These are phyloP conservation scores for Tephrocybe sp. DNA, from an alignment of 768 basidiomycete species.

Conservation along the genomic window DNA sequence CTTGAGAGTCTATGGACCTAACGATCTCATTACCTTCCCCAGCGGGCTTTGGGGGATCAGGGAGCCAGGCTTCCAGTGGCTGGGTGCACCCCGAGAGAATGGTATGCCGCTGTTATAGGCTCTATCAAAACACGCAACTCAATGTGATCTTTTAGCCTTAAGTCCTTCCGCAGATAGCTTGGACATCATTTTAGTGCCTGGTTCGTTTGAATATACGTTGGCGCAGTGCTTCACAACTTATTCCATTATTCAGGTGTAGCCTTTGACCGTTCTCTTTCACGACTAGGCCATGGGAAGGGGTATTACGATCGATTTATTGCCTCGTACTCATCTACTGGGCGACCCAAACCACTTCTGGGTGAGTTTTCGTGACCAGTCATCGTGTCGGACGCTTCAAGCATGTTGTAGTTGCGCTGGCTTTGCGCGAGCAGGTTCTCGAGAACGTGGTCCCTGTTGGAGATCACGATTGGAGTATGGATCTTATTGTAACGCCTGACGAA, in stretches of 20 bases:
- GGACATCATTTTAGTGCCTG: conserved; percentile 70
- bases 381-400: conserved; percentile 4
- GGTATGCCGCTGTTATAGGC: conserved; percentile 44
- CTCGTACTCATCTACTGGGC: conserved; percentile 44
- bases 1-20: conserved; percentile 54
- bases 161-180: conserved; percentile 40
- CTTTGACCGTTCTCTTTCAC: conserved; percentile 66
- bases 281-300: conserved; percentile 82
- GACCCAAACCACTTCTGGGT: conserved; percentile 61
- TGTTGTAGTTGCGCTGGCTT: conserved; percentile 58
- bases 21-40: conserved; percentile 59
- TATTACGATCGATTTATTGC: conserved; percentile 79
- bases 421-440: conserved; percentile 65
- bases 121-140: background rate
- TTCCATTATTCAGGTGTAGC: conserved; percentile 54
- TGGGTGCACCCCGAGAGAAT: conserved; percentile 43
- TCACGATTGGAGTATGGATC: conserved; percentile 66
- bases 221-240: background rate
- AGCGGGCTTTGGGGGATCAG: conserved; percentile 74
- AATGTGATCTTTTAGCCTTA: conserved; percentile 27
- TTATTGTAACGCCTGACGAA: conserved; percentile 48
- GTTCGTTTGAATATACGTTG: conserved; percentile 31
- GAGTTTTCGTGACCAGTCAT: conserved; percentile 14
- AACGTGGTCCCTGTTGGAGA: conserved; percentile 52
- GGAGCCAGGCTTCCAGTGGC: conserved; percentile 54